Evolutionary conservation across 2,329 filamentous ascomycete genomes (phyloP), one percentile per base, ranked within the genome.

Genomic region (Fusarium sambucinum): DNA sequence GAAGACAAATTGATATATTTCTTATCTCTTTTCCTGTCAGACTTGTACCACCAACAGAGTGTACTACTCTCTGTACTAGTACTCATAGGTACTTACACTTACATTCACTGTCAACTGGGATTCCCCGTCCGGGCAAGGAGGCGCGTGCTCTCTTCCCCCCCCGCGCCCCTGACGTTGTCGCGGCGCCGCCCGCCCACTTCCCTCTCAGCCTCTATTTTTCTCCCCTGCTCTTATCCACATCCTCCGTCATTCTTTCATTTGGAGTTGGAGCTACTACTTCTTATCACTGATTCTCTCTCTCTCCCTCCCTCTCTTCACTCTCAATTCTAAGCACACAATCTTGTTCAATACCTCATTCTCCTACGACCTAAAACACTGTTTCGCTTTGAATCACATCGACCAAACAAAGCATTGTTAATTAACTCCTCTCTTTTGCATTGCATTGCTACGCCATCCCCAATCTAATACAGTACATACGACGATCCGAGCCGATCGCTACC

Each of bases 171-270:
- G 55, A 42, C 60, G 25, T 53, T 50, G 33, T 63, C 42, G 44
- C 59, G 45, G 46, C 41, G 42, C 53, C 66, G 46, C 66, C 53
- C 66, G 51, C 66, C 66, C 66, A 69, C 66, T 53, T 68, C 40
- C 66, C 61, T 57, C 35, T 38, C 17, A 38, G 35, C 35, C 35
- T 38, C 38, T 53, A 45, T 23, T 47, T 58, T 23, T 14, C 38
- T 8, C 17, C 23, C 50, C 16, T 42, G 51, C 29, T 25, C 29
- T n/a, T 52, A 45, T 51, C 64, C 64, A 68, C 65, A 40, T 40
- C 56, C 41, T 44, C 62, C 56, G 66, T 69, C 61, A 69, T 66
- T 65, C 53, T 16, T 23, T 25, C 13, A 57, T 57, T 44, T 25
- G 42, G 35, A 48, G 35, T 38, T 38, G 45, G 33, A 42, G 60